Percentiles rank a stretch among this genome's conserved stretches.
These are phyloP conservation scores for Magnaporthiopsis incrustans DNA, from an alignment of 2,329 filamentous ascomycete genomes.

Conservation along the genomic window DNA sequence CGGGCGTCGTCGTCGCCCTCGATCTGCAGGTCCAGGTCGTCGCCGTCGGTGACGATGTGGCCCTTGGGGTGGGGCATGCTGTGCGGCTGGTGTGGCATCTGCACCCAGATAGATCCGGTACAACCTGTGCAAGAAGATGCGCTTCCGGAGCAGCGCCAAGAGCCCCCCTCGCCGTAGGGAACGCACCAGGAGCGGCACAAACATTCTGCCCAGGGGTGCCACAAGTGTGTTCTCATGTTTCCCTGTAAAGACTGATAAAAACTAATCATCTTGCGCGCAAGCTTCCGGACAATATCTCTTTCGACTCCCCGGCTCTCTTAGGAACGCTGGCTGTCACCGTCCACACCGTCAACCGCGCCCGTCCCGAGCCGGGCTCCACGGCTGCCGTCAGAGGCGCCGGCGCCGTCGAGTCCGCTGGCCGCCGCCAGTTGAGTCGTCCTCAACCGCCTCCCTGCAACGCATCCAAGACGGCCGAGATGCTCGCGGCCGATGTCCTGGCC, in stretches of 20 bases:
- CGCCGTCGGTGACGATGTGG: conserved; percentile 55
- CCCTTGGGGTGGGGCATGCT: conserved; percentile 60
- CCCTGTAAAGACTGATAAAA: no score
- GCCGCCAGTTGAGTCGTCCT: conserved; percentile 26
- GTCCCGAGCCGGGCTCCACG: neutral
- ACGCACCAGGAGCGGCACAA: conserved; percentile 24
- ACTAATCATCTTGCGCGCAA: conserved; percentile 15
- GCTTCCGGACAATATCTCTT: conserved; percentile 38
- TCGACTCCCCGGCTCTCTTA: conserved; percentile 45
- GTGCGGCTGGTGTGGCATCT: conserved; percentile 36
- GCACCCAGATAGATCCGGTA: conserved; percentile 37
- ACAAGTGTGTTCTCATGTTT: conserved; percentile 14
- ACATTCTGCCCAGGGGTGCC: conserved; percentile 23
- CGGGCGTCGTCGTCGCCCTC: conserved; percentile 49
- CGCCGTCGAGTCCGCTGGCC: conserved; percentile 43
- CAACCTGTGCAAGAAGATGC: conserved; percentile 27
- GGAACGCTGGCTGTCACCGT: conserved; percentile 54
- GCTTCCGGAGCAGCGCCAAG: conserved; percentile 23
- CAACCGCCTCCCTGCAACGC: no score
- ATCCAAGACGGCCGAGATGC: conserved; percentile 41
- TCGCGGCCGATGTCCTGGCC: conserved; percentile 21
- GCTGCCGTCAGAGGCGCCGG: conserved; percentile 33
- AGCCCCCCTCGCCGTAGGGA: conserved; percentile 23
- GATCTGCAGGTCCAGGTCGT: conserved; percentile 48
- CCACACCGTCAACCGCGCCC: conserved; percentile 32